These are phyloP conservation scores for Boletellus emodensis DNA, from an alignment of 768 basidiomycete species.

Conservation along the genomic window DNA sequence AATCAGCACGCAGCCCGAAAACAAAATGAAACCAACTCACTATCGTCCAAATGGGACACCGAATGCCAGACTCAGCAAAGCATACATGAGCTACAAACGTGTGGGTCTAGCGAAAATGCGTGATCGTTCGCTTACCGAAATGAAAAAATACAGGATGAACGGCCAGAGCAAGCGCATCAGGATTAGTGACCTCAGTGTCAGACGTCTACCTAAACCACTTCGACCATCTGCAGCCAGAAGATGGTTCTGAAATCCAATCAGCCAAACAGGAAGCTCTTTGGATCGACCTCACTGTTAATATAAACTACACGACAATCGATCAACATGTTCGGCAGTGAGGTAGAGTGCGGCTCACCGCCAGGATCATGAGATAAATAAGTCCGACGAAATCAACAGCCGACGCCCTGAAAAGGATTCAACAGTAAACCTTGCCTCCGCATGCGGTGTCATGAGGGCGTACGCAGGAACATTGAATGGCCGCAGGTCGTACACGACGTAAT, in stretches of 20 bases:
- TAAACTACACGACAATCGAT: constrained; percentile 17
- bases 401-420: constrained; percentile 34
- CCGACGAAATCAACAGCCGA: constrained; percentile 52
- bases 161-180: constrained; percentile 39
- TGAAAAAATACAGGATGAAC: constrained; percentile 38
- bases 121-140: constrained; percentile 31
- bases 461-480: constrained; percentile 57
- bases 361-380: constrained; percentile 46
- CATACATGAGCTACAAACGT: constrained; percentile 47
- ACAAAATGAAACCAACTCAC: constrained; percentile 27
- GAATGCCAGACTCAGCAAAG: constrained; percentile 58
- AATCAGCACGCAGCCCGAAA: background rate
- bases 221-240: constrained; percentile 31
- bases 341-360: constrained; percentile 18
- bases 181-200: constrained; percentile 38
- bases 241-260: constrained; percentile 25
- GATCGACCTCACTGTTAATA: constrained; percentile 22
- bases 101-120: background rate
- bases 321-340: background rate
- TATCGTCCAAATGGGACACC: constrained; percentile 49
- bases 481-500: constrained; percentile 46
- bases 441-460: constrained; percentile 33
- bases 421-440: background rate
- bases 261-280: background rate
- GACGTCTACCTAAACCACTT: constrained; percentile 38